Conservation (phyloP, 495 filamentous ascomycete genomes). For the Hypoxylon fragiforme region DNA sequence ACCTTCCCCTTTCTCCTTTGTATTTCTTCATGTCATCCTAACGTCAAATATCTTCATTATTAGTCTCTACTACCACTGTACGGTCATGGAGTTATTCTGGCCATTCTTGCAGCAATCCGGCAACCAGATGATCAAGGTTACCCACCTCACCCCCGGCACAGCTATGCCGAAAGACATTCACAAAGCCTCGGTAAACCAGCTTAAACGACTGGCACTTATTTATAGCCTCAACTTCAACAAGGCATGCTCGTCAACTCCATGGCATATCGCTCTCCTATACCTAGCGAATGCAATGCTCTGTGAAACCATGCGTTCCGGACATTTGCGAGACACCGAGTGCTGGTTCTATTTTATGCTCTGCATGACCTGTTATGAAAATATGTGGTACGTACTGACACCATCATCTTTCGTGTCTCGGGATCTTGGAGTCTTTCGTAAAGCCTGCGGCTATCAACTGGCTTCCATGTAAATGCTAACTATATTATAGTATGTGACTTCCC, state of each 20-base stretch:
- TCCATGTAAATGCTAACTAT: conserved; percentile 9
- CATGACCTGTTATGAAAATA: conserved; percentile 28
- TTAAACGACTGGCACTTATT: conserved; percentile 30
- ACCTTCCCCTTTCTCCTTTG: neutral
- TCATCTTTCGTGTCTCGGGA: neutral
- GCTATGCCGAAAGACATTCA: conserved; percentile 19
- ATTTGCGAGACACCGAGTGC: conserved; percentile 21
- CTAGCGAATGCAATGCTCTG: conserved; percentile 33
- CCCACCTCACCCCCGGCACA: conserved; percentile 8
- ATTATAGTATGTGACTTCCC: conserved; percentile 13
- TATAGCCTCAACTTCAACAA: conserved; percentile 28
- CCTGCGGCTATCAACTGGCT: no score
- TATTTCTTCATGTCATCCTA: conserved; percentile 1
- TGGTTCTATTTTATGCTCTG: conserved; percentile 37
- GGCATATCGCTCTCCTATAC: conserved; percentile 34
- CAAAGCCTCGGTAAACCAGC: conserved; percentile 29
- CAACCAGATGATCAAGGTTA: conserved; percentile 11
- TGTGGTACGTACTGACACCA: conserved; percentile 27
- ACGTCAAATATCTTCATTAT: neutral
- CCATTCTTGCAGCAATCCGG: conserved; percentile 24
- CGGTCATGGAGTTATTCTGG: conserved; percentile 31
- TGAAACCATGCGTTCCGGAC: conserved; percentile 26
- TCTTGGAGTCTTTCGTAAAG: neutral
- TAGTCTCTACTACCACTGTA: conserved; percentile 35
- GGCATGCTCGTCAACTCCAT: conserved; percentile 17